A percentile compares a stretch with the other conserved stretches of the same genome.
Evolutionary conservation across 257 asterid species (phyloP).

Genomic region (Jaltomata sinuosa): DNA sequence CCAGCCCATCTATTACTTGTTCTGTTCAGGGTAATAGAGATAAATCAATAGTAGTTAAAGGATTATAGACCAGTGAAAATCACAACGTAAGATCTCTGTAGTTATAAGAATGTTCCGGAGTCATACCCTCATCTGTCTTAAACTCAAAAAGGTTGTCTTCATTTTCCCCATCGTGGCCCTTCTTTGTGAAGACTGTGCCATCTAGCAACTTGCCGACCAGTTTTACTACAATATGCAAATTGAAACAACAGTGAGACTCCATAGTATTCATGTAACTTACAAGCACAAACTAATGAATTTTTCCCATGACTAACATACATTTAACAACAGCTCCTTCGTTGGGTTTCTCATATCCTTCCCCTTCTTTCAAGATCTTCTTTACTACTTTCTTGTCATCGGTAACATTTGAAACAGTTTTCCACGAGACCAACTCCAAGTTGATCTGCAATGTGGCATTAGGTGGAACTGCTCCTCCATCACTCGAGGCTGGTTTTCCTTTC

Average conservation of each 20-base stretch:
- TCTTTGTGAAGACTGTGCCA: conserved; percentile 47
- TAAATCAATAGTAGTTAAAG: neutral
- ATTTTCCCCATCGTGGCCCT: conserved; percentile 32
- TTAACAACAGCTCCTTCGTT: conserved; percentile 65
- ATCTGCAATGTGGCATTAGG: conserved; percentile 44
- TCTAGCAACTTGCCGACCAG: conserved; percentile 52
- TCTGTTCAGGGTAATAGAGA: conserved; percentile 21
- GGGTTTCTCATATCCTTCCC: conserved; percentile 64
- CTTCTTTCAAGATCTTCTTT: conserved; percentile 53
- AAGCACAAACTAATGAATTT: neutral
- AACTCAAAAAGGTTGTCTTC: conserved; percentile 58
- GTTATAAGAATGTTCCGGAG: neutral
- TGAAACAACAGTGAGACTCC: neutral
- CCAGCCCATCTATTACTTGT: conserved; percentile 62
- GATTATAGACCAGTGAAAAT: neutral
- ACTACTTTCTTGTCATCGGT: conserved; percentile 66
- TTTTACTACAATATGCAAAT: conserved; percentile 33
- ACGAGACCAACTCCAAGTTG: conserved; percentile 40
- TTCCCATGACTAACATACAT: conserved; percentile 26
- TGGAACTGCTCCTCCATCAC: conserved; percentile 39
- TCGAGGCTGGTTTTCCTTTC: conserved; percentile 52
- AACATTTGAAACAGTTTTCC: conserved; percentile 53
- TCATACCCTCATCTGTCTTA: conserved; percentile 59
- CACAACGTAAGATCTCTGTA: neutral
- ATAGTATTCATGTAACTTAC: neutral